phyloP scores from a whole-genome alignment of 2,329 filamentous ascomycete species.

The Corinectria fuckeliana region DNA sequence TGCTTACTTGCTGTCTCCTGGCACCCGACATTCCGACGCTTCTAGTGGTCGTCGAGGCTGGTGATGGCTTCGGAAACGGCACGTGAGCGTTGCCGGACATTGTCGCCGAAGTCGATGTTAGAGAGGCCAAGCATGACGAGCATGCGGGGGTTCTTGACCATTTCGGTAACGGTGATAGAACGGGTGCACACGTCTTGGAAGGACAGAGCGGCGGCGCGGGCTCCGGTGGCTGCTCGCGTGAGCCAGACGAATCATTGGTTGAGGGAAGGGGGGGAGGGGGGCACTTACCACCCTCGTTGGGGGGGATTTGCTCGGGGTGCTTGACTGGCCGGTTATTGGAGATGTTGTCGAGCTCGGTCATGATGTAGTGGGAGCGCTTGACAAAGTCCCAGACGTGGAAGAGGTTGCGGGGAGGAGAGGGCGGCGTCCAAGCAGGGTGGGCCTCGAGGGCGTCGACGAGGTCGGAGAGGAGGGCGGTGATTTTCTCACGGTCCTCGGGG shows the following conservation, averaged over 20 bases:
- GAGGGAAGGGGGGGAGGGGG: neutral
- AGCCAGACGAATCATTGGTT: neutral
- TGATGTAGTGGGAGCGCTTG: slow-evolving; percentile 49
- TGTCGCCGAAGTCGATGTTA: slow-evolving; percentile 38
- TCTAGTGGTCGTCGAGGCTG: neutral
- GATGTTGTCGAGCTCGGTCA: slow-evolving; percentile 50
- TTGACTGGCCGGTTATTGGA: slow-evolving; percentile 41
- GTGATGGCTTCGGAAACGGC: slow-evolving; percentile 34
- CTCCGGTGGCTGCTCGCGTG: slow-evolving; percentile 25
- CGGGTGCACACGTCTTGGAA: slow-evolving; percentile 42
- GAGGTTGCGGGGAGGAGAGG: slow-evolving; percentile 40
- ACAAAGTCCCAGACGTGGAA: slow-evolving; percentile 52
- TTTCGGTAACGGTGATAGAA: slow-evolving; percentile 40
- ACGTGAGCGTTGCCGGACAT: slow-evolving; percentile 36
- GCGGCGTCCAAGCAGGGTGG: slow-evolving; percentile 39
- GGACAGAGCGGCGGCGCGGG: slow-evolving; percentile 34
- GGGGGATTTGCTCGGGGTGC: slow-evolving; percentile 46
- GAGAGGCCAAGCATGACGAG: slow-evolving; percentile 43
- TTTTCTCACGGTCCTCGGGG: slow-evolving; percentile 32
- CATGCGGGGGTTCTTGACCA: slow-evolving; percentile 40
- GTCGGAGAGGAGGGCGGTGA: slow-evolving; percentile 35
- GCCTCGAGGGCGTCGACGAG: slow-evolving; percentile 41
- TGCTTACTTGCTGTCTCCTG: neutral
- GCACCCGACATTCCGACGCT: neutral
- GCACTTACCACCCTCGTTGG: slow-evolving; percentile 37